Evolutionary conservation across 768 basidiomycete species (phyloP).

Genomic region (Mycena maculata): DNA sequence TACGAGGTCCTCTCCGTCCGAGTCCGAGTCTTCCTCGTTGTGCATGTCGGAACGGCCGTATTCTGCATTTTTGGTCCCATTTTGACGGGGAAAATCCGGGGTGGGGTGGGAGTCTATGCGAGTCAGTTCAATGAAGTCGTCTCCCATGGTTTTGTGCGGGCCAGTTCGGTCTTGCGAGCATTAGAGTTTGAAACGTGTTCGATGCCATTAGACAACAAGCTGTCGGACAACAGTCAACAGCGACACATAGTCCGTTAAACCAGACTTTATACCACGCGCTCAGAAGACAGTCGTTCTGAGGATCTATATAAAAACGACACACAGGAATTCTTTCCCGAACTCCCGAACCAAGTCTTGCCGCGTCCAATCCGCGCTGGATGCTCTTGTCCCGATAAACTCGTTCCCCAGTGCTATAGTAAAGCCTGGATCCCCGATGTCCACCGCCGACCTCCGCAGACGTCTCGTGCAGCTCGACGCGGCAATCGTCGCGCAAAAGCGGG

Average conservation of each 20-base stretch:
- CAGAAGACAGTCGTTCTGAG: no score
- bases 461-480: neutral
- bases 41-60: conserved; percentile 38
- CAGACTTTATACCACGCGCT: no score
- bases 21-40: conserved; percentile 49
- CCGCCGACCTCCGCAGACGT: neutral
- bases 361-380: no score
- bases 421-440: no score
- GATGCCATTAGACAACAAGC: no score
- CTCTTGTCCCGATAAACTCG: no score
- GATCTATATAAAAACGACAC: no score
- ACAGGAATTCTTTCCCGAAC: no score
- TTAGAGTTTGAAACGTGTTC: neutral
- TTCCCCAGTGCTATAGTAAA: no score
- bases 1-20: conserved; percentile 47
- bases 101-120: conserved; percentile 3
- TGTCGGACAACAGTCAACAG: no score
- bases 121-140: conserved; percentile 31
- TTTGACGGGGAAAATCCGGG: conserved; percentile 9
- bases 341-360: no score
- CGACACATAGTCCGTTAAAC: no score
- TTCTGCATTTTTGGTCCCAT: conserved; percentile 22
- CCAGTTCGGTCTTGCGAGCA: neutral
- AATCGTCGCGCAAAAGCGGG: neutral
- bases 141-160: conserved; percentile 9